phyloP scores from a whole-genome alignment of 2,329 filamentous ascomycete genomes.

The Sarocladium oryzae region DNA sequence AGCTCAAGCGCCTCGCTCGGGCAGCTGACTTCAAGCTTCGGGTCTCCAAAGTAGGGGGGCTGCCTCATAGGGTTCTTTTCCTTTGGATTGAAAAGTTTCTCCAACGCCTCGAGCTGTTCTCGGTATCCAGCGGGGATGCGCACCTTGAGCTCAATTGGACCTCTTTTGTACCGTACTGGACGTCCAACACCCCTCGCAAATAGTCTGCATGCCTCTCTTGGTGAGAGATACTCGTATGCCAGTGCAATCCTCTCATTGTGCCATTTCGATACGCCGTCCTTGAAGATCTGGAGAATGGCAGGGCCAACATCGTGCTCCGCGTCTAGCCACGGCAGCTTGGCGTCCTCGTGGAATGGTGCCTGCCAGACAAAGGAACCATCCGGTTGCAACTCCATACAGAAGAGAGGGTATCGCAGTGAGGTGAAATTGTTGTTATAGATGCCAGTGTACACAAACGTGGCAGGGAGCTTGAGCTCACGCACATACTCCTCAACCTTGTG shows the following conservation, averaged over 20 bases:
- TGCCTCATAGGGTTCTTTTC: conserved; percentile 48
- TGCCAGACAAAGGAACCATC: conserved; percentile 90
- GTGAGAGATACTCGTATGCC: conserved; percentile 84
- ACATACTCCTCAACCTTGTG: conserved; percentile 91
- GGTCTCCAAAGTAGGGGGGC: conserved; percentile 57
- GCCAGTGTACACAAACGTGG: conserved; percentile 91
- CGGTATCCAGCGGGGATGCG: conserved; percentile 83
- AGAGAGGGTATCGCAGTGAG: conserved; percentile 82
- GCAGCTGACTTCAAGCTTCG: conserved; percentile 52
- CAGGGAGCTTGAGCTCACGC: conserved; percentile 70
- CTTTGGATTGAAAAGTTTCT: conserved; percentile 49
- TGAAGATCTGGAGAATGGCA: conserved; percentile 87
- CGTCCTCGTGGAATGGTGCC: conserved; percentile 86
- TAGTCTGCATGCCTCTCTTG: conserved; percentile 70
- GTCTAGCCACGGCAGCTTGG: conserved; percentile 88
- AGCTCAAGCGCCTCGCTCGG: conserved; percentile 71
- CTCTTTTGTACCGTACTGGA: conserved; percentile 70
- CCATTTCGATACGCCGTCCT: conserved; percentile 85
- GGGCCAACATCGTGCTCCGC: conserved; percentile 94
- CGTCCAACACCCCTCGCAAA: conserved; percentile 75
- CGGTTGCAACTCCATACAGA: conserved; percentile 82
- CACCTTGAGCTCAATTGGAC: conserved; percentile 76
- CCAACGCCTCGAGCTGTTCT: conserved; percentile 70
- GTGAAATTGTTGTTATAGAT: conserved; percentile 99
- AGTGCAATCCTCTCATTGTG: conserved; percentile 71